phyloP scores from a whole-genome alignment of 805 yeast genomes.

The Lipomyces japonicus region DNA sequence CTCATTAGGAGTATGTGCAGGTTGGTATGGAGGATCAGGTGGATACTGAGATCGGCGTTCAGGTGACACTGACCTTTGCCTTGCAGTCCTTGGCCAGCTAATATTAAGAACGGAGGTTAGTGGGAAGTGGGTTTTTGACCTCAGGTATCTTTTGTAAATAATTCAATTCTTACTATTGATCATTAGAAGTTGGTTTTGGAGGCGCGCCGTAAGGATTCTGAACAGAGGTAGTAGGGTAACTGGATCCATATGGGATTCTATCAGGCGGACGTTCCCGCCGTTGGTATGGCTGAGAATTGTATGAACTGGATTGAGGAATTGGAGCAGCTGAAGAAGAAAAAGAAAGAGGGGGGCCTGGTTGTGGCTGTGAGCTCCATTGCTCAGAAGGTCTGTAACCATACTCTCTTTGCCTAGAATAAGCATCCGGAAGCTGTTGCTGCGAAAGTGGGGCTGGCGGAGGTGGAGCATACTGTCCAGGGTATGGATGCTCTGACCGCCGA shows the following conservation, averaged over 20 bases:
- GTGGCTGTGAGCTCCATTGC: neutral
- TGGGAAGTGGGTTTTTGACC: no score
- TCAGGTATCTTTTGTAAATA: neutral
- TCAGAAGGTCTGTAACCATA: neutral
- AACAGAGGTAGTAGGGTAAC: no score
- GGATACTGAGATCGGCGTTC: conserved; percentile 12
- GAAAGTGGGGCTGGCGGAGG: no score
- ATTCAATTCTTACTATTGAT: conserved; percentile 1
- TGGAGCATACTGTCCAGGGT: no score
- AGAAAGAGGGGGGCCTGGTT: no score
- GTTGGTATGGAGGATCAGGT: conserved; percentile 1
- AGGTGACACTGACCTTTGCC: conserved; percentile 24
- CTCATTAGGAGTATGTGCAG: conserved; percentile 1
- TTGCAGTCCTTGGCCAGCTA: conserved; percentile 5
- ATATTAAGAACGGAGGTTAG: no score
- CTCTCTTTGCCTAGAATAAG: neutral
- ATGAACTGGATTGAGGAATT: neutral
- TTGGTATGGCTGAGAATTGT: neutral
- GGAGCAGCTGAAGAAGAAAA: no score
- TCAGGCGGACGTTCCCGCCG: neutral
- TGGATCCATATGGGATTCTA: neutral
- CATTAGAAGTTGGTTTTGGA: conserved; percentile 5
- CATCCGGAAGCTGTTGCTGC: neutral
- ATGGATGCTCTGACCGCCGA: no score
- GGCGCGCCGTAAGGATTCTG: no score